A percentile compares a stretch with the other conserved stretches of the same genome.
phyloP scores from a whole-genome alignment of 1,284 basidiomycete genomes.

The Porphyrellus sp. region DNA sequence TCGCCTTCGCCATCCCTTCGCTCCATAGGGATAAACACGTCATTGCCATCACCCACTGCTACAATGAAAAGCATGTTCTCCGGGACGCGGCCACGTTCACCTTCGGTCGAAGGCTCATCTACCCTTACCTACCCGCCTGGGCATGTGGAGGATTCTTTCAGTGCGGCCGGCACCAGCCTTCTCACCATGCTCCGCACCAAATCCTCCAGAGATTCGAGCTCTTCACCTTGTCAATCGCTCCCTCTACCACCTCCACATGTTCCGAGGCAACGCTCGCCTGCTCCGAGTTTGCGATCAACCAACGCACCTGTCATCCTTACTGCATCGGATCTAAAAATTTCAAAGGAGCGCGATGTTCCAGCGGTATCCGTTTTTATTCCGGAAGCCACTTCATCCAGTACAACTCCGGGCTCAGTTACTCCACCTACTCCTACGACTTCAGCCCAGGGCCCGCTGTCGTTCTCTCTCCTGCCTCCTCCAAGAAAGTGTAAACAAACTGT shows the following conservation, averaged over 20 bases:
- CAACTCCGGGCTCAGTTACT: conserved; percentile 14
- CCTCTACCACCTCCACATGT: conserved; percentile 21
- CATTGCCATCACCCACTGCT: conserved; percentile 23
- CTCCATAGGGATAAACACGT: conserved; percentile 35
- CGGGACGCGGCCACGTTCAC: conserved; percentile 54
- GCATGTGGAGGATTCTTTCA: conserved; percentile 48
- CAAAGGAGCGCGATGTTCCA: conserved; percentile 42
- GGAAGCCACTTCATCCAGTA: conserved; percentile 23
- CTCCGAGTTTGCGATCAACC: conserved; percentile 31
- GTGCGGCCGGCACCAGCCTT: conserved; percentile 51
- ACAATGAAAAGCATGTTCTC: conserved; percentile 57
- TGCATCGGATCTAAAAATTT: conserved; percentile 52
- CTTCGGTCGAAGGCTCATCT: conserved; percentile 44
- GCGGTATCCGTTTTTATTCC: conserved; percentile 6
- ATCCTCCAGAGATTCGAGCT: conserved; percentile 33
- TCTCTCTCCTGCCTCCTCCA: conserved; percentile 63
- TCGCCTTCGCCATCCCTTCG: conserved; percentile 45
- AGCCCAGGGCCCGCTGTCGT: conserved; percentile 20
- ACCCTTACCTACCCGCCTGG: conserved; percentile 15
- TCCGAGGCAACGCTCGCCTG: conserved; percentile 24
- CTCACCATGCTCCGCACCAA: conserved; percentile 49
- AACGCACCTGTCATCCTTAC: conserved; percentile 24
- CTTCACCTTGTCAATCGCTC: conserved; percentile 24
- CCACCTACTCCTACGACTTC: conserved; percentile 16
- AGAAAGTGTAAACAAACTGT: conserved; percentile 44